phyloP scores from a whole-genome alignment of 73 alveolate genomes.

The Stentor coeruleus region DNA sequence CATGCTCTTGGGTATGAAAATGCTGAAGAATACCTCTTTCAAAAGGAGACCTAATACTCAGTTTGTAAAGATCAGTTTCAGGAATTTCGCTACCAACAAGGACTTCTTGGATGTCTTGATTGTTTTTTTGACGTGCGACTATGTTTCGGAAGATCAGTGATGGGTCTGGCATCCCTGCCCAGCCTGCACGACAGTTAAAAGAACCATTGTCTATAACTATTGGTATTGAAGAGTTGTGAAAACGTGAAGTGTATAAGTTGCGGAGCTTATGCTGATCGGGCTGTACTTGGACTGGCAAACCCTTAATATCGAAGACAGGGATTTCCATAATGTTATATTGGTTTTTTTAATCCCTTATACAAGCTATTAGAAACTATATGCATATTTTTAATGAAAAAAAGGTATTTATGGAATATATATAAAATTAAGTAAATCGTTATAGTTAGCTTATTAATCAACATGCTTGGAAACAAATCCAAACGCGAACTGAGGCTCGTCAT shows the following conservation, averaged over 20 bases:
- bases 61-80: conserved; percentile 85
- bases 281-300: conserved; percentile 25
- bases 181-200: conserved; percentile 88
- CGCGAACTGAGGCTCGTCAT: not conserved
- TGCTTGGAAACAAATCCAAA: not conserved
- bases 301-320: conserved; percentile 24
- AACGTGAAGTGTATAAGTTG: conserved; percentile 34
- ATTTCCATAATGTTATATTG: not conserved
- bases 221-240: conserved; percentile 36
- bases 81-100: conserved; percentile 62
- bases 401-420: no score
- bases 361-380: no score
- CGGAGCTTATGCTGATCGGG: conserved; percentile 19
- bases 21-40: conserved; percentile 84
- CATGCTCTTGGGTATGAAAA: conserved; percentile 78
- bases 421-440: no score
- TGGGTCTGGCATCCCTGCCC: conserved; percentile 84
- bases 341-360: no score
- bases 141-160: conserved; percentile 68
- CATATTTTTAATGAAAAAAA: no score
- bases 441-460: not conserved
- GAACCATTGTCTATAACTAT: conserved; percentile 88
- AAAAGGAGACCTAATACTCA: conserved; percentile 81
- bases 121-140: conserved; percentile 81
- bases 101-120: conserved; percentile 44